These are phyloP conservation scores for Fusarium oligoseptatum DNA, from an alignment of 2,329 filamentous ascomycete genomes.

Conservation along the genomic window DNA sequence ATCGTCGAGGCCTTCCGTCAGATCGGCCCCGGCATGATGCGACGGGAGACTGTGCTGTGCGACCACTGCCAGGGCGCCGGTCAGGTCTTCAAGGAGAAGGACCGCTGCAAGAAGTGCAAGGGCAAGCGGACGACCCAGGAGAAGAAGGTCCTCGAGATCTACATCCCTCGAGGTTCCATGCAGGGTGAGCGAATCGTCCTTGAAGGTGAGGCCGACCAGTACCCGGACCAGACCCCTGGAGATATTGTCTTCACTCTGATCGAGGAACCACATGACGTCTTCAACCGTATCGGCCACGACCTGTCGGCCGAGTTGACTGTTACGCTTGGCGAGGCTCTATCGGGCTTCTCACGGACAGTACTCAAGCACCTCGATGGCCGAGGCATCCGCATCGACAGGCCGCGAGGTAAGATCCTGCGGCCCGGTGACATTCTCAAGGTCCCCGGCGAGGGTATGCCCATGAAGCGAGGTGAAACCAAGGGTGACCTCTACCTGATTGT, in stretches of 20 bases:
- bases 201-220: constrained; percentile 93
- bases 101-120: constrained; percentile 99
- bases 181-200: constrained; percentile 92
- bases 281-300: constrained; percentile 87
- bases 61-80: constrained; percentile 88
- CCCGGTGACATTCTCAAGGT: constrained; percentile 90
- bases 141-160: constrained; percentile 95
- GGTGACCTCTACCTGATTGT: constrained; percentile 91
- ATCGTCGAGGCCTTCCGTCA: constrained; percentile 82
- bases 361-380: constrained; percentile 93
- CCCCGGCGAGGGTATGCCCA: constrained; percentile 91
- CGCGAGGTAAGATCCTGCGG: constrained; percentile 84
- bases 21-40: constrained; percentile 88
- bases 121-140: constrained; percentile 87
- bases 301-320: constrained; percentile 85
- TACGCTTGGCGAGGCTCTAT: constrained; percentile 85
- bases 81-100: constrained; percentile 92
- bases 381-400: constrained; percentile 84
- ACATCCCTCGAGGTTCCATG: constrained; percentile 89
- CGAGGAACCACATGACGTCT: constrained; percentile 84
- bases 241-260: constrained; percentile 92
- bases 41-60: constrained; percentile 83
- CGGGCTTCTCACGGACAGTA: constrained; percentile 90
- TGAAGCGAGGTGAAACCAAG: constrained; percentile 84
- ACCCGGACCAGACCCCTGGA: constrained; percentile 88